Conservation (phyloP, 2,329 filamentous ascomycete genomes). For the Pleomassaria siparia region DNA sequence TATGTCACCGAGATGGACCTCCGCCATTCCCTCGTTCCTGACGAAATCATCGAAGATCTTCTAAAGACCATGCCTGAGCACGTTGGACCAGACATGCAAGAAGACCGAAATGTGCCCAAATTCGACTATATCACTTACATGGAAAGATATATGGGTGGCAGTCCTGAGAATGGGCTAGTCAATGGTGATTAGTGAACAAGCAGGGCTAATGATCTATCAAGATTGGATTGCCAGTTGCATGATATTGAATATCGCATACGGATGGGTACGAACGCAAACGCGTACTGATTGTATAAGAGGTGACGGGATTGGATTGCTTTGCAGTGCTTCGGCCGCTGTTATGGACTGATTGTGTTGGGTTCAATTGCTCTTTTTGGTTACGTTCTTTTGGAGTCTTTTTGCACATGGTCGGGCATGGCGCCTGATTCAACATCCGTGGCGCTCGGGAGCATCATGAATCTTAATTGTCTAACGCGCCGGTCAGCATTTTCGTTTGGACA, state of each 20-base stretch:
- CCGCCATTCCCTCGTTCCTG: constrained; percentile 89
- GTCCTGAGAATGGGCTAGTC: constrained; percentile 21
- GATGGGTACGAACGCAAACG: neutral
- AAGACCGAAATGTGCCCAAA: constrained; percentile 81
- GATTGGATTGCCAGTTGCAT: neutral
- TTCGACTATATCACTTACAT: constrained; percentile 98
- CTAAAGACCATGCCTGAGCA: constrained; percentile 84
- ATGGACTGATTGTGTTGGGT: neutral
- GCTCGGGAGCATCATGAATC: neutral
- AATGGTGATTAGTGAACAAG: constrained; percentile 12
- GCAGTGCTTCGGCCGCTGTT: neutral
- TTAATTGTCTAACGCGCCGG: too few species aligned
- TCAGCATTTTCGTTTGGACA: neutral
- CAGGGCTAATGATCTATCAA: neutral
- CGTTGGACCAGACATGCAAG: constrained; percentile 79
- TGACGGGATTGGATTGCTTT: neutral
- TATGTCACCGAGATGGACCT: constrained; percentile 98
- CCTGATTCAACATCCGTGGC: neutral
- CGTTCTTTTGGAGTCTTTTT: neutral
- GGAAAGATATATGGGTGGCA: constrained; percentile 64
- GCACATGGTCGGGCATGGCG: neutral
- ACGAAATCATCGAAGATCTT: constrained; percentile 94
- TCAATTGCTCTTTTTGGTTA: neutral
- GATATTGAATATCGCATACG: neutral
- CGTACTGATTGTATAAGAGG: neutral